A percentile compares a stretch with the other conserved stretches of the same genome.
These are phyloP conservation scores for Elongisporangium prolatum DNA, from an alignment of 352 stramenopile genomes.

Conservation along the genomic window DNA sequence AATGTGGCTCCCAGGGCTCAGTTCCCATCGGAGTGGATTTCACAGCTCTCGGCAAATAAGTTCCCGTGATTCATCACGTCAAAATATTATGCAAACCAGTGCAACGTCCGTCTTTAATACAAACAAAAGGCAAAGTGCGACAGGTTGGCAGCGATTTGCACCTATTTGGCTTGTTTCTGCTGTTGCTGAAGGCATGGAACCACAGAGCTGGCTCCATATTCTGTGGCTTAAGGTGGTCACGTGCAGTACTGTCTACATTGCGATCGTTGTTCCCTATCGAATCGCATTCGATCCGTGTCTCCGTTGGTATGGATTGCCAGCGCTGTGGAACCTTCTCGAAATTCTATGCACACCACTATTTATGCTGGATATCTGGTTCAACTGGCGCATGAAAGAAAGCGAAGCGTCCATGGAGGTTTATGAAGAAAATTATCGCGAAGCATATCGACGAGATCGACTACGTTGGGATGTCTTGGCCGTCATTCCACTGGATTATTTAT, in stretches of 20 bases:
- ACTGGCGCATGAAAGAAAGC: constrained; percentile 28
- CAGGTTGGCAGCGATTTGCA: not conserved
- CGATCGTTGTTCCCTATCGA: constrained; percentile 41
- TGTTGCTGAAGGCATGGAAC: constrained; percentile 20
- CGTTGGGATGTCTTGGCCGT: constrained; percentile 32
- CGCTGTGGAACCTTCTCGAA: constrained; percentile 11
- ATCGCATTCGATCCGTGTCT: constrained; percentile 33
- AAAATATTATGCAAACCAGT: not conserved
- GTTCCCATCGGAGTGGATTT: not conserved
- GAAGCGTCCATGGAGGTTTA: constrained; percentile 42
- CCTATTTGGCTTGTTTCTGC: not conserved
- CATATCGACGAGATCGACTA: constrained; percentile 42
- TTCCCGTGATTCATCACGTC: not conserved
- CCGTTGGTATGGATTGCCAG: constrained; percentile 10
- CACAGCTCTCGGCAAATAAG: not conserved
- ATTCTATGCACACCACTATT: constrained; percentile 42
- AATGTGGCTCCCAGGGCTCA: not conserved
- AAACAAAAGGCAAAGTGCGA: not conserved
- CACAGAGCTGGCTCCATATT: constrained; percentile 42
- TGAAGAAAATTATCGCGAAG: constrained; percentile 26
- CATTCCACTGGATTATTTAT: constrained; percentile 36
- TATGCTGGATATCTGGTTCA: constrained; percentile 45
- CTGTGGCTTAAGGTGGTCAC: constrained; percentile 30
- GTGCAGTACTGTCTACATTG: constrained; percentile 32
- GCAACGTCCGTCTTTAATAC: not conserved